Base-by-base conservation (phyloP, 208 protist genomes). In the Trypanosoma brucei region DNA sequence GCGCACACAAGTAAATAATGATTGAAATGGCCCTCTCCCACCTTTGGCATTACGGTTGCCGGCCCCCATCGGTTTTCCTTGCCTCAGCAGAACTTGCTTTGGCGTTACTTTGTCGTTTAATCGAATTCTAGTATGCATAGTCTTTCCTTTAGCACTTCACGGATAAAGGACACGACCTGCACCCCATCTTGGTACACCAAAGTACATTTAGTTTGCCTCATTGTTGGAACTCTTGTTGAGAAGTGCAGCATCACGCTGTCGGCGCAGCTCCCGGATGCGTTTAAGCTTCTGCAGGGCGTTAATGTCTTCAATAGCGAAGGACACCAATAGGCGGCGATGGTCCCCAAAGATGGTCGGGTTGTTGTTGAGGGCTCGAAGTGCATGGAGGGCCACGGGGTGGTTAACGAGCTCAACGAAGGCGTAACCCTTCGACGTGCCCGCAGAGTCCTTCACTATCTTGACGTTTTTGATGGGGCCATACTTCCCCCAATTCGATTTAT, bases 331-430 rank as follows among this genome's bases (percentile, higher is more conserved):
- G 6, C 94, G 86, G 8, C 81, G 76, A 59, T 89, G 73, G 36
- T 92, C 79, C 35, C 84, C 85, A 42, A 95, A 95, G 11, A 97
- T 30, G 13, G 79, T 96, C 2, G 94, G 94, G 69, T 97, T 97
- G 74, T 97, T 97, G 73, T 97, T 97, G 8, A 97, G 56, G 56
- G 72, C 76, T 11, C 90, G 81, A 54, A 97, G 67, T 31, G 71
- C 68, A 65, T 80, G 62, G n/a, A 97, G 76, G n/a, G 94, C 91
- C 9, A 92, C 75, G 63, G 85, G 83, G 78, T 97, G 91, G 45
- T 96, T 94, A 33, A 86, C 72, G 75, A 94, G 97, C 76, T 97
- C 91, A 9, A 97, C 75, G 58, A 97, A 97, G 22, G 86, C 93
- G 68, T 94, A 96, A 7, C 93, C 91, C 37, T 80, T 84, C n/a